A percentile compares a stretch with the other conserved stretches of the same genome.
These are phyloP conservation scores for Annulohypoxylon truncatum DNA, from an alignment of 2,329 filamentous ascomycete species.

Conservation along the genomic window DNA sequence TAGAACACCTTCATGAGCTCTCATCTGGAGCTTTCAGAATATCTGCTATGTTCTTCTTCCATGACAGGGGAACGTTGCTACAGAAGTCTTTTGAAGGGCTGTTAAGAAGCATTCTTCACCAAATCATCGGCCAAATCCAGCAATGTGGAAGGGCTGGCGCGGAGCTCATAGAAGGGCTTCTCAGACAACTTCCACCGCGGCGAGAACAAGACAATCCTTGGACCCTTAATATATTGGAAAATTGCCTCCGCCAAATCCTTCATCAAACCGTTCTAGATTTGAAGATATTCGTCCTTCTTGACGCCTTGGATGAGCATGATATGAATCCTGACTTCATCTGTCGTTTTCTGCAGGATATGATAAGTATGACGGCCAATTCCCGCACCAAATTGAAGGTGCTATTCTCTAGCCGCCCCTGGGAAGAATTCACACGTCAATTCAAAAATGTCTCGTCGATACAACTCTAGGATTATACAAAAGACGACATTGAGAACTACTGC, in stretches of 20 bases:
- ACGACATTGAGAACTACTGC: slow-evolving; percentile 36
- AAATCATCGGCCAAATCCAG: slow-evolving; percentile 27
- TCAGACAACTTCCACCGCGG: neutral
- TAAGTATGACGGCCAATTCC: neutral
- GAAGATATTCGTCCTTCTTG: slow-evolving; percentile 29
- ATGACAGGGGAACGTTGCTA: slow-evolving; percentile 26
- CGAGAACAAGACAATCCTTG: neutral
- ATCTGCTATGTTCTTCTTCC: slow-evolving; percentile 36
- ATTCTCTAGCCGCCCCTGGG: slow-evolving; percentile 35
- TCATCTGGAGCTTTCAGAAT: slow-evolving; percentile 7
- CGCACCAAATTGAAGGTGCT: slow-evolving; percentile 25
- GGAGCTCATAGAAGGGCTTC: neutral
- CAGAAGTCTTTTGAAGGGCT: slow-evolving; percentile 40
- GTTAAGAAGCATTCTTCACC: slow-evolving; percentile 33
- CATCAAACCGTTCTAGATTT: slow-evolving; percentile 14
- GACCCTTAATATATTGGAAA: slow-evolving; percentile 11
- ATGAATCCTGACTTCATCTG: slow-evolving; percentile 27
- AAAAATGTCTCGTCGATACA: slow-evolving; percentile 5
- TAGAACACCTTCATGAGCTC: slow-evolving; percentile 26
- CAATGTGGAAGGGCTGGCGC: neutral
- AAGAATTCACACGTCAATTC: slow-evolving; percentile 20
- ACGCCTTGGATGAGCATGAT: slow-evolving; percentile 37
- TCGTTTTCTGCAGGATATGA: slow-evolving; percentile 14
- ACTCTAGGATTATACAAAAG: slow-evolving; percentile 36
- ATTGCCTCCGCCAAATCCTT: slow-evolving; percentile 5